phyloP scores from a whole-genome alignment of 2,329 filamentous ascomycete species.

The Ceratocystis diversiconidia region DNA sequence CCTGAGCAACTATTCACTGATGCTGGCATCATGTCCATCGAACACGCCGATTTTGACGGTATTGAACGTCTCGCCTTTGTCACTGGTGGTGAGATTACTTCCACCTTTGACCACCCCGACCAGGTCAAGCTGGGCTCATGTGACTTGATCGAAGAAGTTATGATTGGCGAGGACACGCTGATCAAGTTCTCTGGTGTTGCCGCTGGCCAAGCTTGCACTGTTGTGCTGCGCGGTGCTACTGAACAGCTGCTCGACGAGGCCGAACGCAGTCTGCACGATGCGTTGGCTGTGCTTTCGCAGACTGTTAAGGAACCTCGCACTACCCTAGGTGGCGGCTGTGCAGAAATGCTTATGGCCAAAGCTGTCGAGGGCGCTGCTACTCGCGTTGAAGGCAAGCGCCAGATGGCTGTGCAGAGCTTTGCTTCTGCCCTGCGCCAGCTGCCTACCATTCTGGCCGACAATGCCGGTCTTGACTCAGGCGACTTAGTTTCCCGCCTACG shows the following conservation, averaged over 20 bases:
- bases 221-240: slow-evolving; percentile 88
- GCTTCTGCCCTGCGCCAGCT: slow-evolving; percentile 80
- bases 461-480: slow-evolving; percentile 88
- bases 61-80: slow-evolving; percentile 90
- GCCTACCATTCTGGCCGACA: slow-evolving; percentile 93
- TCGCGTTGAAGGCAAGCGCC: slow-evolving; percentile 92
- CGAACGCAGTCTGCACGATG: slow-evolving; percentile 90
- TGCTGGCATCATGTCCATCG: slow-evolving; percentile 93
- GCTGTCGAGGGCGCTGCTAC: slow-evolving; percentile 88
- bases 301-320: slow-evolving; percentile 89
- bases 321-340: slow-evolving; percentile 87
- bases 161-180: slow-evolving; percentile 93
- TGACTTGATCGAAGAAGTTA: slow-evolving; percentile 91
- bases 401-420: slow-evolving; percentile 82
- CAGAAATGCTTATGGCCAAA: slow-evolving; percentile 98
- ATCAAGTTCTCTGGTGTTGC: slow-evolving; percentile 97
- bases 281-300: slow-evolving; percentile 87
- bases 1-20: slow-evolving; percentile 97
- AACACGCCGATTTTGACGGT: slow-evolving; percentile 97
- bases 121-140: slow-evolving; percentile 92
- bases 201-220: slow-evolving; percentile 86
- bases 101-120: slow-evolving; percentile 95
- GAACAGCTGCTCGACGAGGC: slow-evolving; percentile 95
- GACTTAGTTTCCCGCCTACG: slow-evolving; percentile 83
- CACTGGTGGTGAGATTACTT: slow-evolving; percentile 92